A percentile compares a stretch with the other conserved stretches of the same genome.
Evolutionary conservation across 139 green algal genomes (phyloP).

Genomic region (Chlamydomonas eustigma): DNA sequence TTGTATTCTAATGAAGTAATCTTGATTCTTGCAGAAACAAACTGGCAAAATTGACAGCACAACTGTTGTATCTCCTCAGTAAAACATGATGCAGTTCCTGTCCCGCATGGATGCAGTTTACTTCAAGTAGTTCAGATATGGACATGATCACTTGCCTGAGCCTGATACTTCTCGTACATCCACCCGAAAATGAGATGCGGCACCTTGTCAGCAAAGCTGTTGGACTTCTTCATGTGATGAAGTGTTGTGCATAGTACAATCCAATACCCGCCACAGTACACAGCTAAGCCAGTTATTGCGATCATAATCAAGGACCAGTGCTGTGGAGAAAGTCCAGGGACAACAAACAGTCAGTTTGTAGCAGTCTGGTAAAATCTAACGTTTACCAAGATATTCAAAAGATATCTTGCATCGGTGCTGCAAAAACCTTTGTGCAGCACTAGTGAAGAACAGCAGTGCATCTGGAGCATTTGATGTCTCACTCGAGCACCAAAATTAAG

Average conservation of each 20-base stretch:
- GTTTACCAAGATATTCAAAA: background rate
- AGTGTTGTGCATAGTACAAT: constrained; percentile 7
- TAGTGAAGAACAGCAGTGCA: background rate
- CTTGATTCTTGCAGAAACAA: too few species aligned
- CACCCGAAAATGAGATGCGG: constrained; percentile 28
- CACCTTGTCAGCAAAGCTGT: constrained; percentile 13
- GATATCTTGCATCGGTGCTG: background rate
- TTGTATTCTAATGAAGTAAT: too few species aligned
- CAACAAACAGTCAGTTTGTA: background rate
- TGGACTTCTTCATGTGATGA: background rate
- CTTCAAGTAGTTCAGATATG: too few species aligned
- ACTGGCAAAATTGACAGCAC: background rate
- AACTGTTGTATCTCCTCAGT: background rate
- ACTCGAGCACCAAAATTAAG: too few species aligned
- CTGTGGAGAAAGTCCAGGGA: background rate
- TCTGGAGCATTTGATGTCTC: too few species aligned
- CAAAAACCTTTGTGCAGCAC: background rate
- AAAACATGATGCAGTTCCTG: too few species aligned
- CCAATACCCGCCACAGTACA: constrained; percentile 7
- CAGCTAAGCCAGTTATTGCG: background rate
- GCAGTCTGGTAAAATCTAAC: too few species aligned
- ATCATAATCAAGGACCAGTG: constrained; percentile 16
- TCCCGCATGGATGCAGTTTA: too few species aligned
- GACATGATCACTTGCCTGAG: background rate
- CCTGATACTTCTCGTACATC: constrained; percentile 31